These are phyloP conservation scores for Coemansia javaensis DNA, from an alignment of 192 early-diverging fungal species.

Conservation along the genomic window DNA sequence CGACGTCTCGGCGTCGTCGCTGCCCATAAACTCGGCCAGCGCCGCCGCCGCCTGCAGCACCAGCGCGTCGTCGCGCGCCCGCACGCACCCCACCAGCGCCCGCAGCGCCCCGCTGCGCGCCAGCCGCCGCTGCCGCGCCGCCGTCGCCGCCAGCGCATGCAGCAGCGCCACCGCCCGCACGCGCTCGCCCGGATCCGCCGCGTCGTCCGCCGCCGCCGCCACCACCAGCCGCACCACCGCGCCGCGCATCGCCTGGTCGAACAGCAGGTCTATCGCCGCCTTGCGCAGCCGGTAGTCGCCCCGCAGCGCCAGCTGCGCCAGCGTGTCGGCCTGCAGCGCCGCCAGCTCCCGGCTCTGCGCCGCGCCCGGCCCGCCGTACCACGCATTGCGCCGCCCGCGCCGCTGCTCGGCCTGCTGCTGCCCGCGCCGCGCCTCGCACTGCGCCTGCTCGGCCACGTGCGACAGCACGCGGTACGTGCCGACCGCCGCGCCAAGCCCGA, in stretches of 20 bases:
- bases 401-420: neutral
- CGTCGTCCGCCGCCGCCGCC: conserved; percentile 4
- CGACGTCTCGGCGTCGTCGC: conserved; percentile 3
- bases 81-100: conserved; percentile 18
- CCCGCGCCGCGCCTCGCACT: conserved; percentile 15
- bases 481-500: conserved; percentile 8
- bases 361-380: conserved; percentile 4
- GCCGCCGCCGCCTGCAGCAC: conserved; percentile 9
- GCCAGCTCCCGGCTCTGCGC: neutral
- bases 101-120: conserved; percentile 10
- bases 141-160: conserved; percentile 15
- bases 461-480: conserved; percentile 25
- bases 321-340: conserved; percentile 5
- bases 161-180: conserved; percentile 11
- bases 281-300: conserved; percentile 12
- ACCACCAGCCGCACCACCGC: conserved; percentile 14
- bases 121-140: conserved; percentile 5
- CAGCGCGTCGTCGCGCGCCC: conserved; percentile 12
- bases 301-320: conserved; percentile 15
- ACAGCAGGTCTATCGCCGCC: conserved; percentile 23
- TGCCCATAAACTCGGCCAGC: conserved; percentile 16
- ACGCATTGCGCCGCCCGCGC: conserved; percentile 13
- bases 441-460: conserved; percentile 27
- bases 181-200: neutral
- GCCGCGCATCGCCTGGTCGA: conserved; percentile 16